These are phyloP conservation scores for Leccinum pachyderme DNA, from an alignment of 1,284 basidiomycete species.

Conservation along the genomic window DNA sequence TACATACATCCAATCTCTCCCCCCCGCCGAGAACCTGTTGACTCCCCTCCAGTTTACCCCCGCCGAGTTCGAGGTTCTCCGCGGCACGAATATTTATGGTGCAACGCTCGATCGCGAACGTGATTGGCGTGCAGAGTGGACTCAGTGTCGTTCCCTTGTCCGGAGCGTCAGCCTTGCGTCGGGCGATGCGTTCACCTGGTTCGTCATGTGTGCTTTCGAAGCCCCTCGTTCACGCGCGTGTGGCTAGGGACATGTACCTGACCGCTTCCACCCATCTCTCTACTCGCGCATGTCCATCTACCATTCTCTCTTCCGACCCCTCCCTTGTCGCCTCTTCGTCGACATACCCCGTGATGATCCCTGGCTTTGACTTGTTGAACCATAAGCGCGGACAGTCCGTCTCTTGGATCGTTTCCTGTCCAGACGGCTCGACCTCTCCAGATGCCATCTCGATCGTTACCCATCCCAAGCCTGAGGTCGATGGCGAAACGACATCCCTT, in stretches of 20 bases:
- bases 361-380: conserved; percentile 83
- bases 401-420: conserved; percentile 68
- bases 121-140: conserved; percentile 63
- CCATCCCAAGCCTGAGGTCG: neutral
- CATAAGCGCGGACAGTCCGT: conserved; percentile 73
- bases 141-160: conserved; percentile 45
- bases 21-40: conserved; percentile 51
- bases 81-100: conserved; percentile 75
- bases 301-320: conserved; percentile 59
- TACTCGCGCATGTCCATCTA: conserved; percentile 86
- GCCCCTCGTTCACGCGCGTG: neutral
- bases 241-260: conserved; percentile 65
- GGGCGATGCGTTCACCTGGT: conserved; percentile 68
- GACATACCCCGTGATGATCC: conserved; percentile 78
- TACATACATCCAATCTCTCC: conserved; percentile 70
- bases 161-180: conserved; percentile 39
- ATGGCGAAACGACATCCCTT: conserved; percentile 26
- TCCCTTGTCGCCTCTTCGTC: conserved; percentile 48
- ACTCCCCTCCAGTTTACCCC: conserved; percentile 76
- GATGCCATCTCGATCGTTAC: neutral
- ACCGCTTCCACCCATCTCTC: conserved; percentile 75
- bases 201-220: conserved; percentile 20
- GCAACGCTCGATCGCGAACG: conserved; percentile 64
- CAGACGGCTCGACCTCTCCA: conserved; percentile 14
- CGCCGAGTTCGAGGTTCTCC: conserved; percentile 61